phyloP scores from a whole-genome alignment of 305 asterid species.

The Fraxinus angustifolia region DNA sequence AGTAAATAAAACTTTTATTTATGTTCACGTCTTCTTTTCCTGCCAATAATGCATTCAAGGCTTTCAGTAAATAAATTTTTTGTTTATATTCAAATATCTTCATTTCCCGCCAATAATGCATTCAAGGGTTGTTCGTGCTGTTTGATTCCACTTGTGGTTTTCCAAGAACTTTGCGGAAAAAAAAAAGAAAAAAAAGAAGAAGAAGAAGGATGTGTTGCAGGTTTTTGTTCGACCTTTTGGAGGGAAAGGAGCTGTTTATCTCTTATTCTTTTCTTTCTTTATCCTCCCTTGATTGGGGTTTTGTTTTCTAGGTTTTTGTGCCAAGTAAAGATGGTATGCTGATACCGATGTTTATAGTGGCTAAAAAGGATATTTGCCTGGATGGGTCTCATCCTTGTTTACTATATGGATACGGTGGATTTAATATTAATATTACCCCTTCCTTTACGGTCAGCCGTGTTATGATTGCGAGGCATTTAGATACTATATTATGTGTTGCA shows the following conservation, averaged over 20 bases:
- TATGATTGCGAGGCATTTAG: constrained; percentile 56
- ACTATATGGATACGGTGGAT: constrained; percentile 71
- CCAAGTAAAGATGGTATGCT: constrained; percentile 59
- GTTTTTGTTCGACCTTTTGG: constrained; percentile 10
- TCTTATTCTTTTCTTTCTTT: not conserved
- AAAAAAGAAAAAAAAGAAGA: not conserved
- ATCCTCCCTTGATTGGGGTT: not conserved
- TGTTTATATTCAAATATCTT: not conserved
- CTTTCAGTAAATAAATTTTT: not conserved
- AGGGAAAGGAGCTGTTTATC: not conserved
- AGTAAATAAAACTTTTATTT: not conserved
- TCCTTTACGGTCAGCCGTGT: constrained; percentile 43
- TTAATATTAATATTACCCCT: constrained; percentile 53
- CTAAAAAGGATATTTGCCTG: constrained; percentile 48
- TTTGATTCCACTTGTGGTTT: not conserved
- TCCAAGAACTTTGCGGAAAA: not conserved
- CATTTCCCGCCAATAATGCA: not conserved
- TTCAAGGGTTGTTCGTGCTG: not conserved
- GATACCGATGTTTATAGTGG: constrained; percentile 64
- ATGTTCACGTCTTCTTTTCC: not conserved
- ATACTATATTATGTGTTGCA: constrained; percentile 55
- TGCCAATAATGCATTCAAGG: not conserved
- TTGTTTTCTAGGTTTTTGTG: constrained; percentile 49
- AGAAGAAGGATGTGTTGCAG: not conserved
- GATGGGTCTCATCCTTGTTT: constrained; percentile 76